Conservation (phyloP, 2,329 filamentous ascomycete genomes). For the Alternaria atra region DNA sequence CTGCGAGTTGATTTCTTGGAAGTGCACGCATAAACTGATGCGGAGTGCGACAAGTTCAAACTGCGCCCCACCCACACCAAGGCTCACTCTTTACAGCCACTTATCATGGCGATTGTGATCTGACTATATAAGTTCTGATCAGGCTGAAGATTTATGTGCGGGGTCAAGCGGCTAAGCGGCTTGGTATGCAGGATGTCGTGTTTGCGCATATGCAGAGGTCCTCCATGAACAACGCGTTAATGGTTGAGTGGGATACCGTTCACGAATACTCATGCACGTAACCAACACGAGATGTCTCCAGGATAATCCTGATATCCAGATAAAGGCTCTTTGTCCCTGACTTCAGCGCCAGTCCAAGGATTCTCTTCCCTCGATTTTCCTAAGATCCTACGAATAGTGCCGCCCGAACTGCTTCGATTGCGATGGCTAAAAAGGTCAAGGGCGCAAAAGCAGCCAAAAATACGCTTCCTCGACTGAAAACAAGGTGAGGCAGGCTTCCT, state of each 20-base stretch:
- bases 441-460: neutral
- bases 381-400: neutral
- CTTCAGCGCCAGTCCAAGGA: neutral
- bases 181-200: conserved; percentile 8
- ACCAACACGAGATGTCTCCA: neutral
- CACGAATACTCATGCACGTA: neutral
- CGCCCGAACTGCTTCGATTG: neutral
- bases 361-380: neutral
- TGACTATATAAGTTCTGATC: neutral
- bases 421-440: conserved; percentile 7
- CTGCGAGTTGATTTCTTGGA: neutral
- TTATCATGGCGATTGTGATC: neutral
- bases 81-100: neutral
- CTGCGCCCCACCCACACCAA: neutral
- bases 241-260: neutral
- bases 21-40: neutral
- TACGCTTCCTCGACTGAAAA: neutral
- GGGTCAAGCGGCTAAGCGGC: conserved; percentile 5
- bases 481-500: conserved; percentile 3
- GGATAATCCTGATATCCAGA: neutral
- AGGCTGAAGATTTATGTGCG: conserved; percentile 3
- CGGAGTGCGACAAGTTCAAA: conserved; percentile 1
- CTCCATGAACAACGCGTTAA: neutral
- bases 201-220: conserved; percentile 8
- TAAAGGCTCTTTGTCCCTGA: conserved; percentile 1